These are phyloP conservation scores for Psilocybe sp. DNA, from an alignment of 768 basidiomycete genomes.

Conservation along the genomic window DNA sequence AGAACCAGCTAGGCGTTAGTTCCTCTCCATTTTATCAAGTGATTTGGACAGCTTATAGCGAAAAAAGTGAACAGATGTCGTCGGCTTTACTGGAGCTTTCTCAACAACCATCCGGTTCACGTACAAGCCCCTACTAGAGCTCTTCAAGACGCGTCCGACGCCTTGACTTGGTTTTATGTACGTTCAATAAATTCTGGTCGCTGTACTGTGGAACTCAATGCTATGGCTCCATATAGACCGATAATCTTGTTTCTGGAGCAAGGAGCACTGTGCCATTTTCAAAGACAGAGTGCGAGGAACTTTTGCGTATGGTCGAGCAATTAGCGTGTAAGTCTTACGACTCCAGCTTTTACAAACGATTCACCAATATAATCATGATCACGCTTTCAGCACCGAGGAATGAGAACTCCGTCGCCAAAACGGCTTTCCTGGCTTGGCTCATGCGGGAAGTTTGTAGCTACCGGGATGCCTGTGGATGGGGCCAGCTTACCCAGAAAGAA, in stretches of 20 bases:
- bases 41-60: background rate
- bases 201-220: background rate
- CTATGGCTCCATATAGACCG: slow-evolving; percentile 26
- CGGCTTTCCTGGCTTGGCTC: slow-evolving; percentile 47
- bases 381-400: slow-evolving; percentile 25
- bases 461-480: slow-evolving; percentile 43
- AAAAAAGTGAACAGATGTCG: slow-evolving; percentile 40
- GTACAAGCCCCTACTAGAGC: slow-evolving; percentile 38
- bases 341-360: background rate
- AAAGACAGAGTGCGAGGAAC: slow-evolving; percentile 50
- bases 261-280: slow-evolving; percentile 50
- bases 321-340: slow-evolving; percentile 24
- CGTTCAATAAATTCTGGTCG: slow-evolving; percentile 1
- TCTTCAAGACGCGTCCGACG: slow-evolving; percentile 43
- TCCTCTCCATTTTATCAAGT: background rate
- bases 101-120: slow-evolving; percentile 49
- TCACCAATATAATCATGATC: background rate
- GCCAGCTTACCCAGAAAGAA: slow-evolving; percentile 35
- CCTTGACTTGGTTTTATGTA: slow-evolving; percentile 49
- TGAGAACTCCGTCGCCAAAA: slow-evolving; percentile 36
- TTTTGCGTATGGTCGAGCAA: slow-evolving; percentile 36
- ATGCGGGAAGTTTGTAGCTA: slow-evolving; percentile 51
- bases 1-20: slow-evolving; percentile 24
- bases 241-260: slow-evolving; percentile 45
- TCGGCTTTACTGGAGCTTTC: slow-evolving; percentile 50